phyloP scores from a whole-genome alignment of 768 basidiomycete genomes.

The Naganishia randhawae region DNA sequence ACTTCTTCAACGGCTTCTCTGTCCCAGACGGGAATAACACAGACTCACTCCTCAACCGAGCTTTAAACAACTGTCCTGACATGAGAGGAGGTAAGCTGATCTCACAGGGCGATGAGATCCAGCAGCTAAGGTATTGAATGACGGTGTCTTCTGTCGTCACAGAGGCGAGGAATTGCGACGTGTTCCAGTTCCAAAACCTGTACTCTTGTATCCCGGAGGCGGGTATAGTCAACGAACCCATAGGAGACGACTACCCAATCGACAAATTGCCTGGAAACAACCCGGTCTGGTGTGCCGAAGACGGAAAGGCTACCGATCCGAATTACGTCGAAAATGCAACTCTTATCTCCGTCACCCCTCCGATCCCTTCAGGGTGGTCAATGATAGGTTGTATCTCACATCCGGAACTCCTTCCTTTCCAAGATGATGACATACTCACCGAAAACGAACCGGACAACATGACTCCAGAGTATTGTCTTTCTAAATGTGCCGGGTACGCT shows the following conservation, averaged over 20 bases:
- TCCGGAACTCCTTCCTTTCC: neutral
- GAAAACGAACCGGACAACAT: neutral
- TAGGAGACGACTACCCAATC: neutral
- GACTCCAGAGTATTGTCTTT: neutral
- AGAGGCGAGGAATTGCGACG: slow-evolving; percentile 15
- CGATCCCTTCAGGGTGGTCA: neutral
- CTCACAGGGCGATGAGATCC: neutral
- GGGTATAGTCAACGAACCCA: neutral
- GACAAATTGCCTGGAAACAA: slow-evolving; percentile 3
- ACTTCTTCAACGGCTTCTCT: slow-evolving; percentile 16
- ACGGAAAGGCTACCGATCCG: slow-evolving; percentile 8
- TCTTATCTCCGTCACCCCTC: slow-evolving; percentile 2
- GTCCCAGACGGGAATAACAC: neutral
- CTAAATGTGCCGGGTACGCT: neutral
- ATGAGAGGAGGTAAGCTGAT: slow-evolving; percentile 2
- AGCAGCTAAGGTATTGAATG: neutral
- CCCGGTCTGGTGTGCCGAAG: slow-evolving; percentile 5
- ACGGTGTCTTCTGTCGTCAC: too few species aligned
- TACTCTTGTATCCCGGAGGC: neutral
- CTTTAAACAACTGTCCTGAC: slow-evolving; percentile 1
- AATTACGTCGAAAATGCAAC: neutral
- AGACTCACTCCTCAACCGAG: neutral
- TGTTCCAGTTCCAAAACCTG: neutral
- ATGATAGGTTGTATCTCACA: neutral
- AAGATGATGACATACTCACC: neutral